Base-by-base conservation (phyloP, 345 rosid species). In the Brassica rapa region DNA sequence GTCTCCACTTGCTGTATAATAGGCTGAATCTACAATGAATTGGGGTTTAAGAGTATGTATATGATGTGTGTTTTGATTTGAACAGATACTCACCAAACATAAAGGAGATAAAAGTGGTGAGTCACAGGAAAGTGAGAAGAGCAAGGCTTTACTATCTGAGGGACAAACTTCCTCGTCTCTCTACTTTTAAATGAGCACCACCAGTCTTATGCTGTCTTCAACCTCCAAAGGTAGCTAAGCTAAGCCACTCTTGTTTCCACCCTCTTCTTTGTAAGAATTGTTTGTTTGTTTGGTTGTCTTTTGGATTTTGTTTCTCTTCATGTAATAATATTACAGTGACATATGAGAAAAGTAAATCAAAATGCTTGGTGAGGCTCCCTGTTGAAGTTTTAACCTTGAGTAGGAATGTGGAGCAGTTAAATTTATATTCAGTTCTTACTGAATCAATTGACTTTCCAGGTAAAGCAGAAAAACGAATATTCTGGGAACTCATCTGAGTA, bases 91-190 rank as follows among this genome's bases (percentile, higher is more conserved):
- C 97, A 0, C 97, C 97, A 12, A 88, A 84, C 77, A 81, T 91
- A 68, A 89, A 89, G 86, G 98, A 92, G 85, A 85, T 94, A 62
- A 89, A 75, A 81, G 91, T 94, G 11, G 80, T 87, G 65, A 83
- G 29, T 0, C 95, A 89, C 84, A 85, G 94, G 81, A 92, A 92
- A 86, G 97, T 91, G 39, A 87, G 98, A 85, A 88, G 97, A 88
- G 97, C 98, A 32, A 83, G 93, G 86, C 80, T 92, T 75, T 94
- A 92, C 82, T 91, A 94, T 83, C 88, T 89, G 32, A 84, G 97
- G 81, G 90, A 92, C 78, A 92, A 94, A 84, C 95, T 94, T 80
- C 98, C 98, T 71, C 87, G 97, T 88, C 76, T 94, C 16, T 92
- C 97, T 68, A 92, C 98, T 30, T 94, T 94, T 78, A 94, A 94